phyloP scores from a whole-genome alignment of 495 filamentous ascomycete species.

The Neurospora africana region DNA sequence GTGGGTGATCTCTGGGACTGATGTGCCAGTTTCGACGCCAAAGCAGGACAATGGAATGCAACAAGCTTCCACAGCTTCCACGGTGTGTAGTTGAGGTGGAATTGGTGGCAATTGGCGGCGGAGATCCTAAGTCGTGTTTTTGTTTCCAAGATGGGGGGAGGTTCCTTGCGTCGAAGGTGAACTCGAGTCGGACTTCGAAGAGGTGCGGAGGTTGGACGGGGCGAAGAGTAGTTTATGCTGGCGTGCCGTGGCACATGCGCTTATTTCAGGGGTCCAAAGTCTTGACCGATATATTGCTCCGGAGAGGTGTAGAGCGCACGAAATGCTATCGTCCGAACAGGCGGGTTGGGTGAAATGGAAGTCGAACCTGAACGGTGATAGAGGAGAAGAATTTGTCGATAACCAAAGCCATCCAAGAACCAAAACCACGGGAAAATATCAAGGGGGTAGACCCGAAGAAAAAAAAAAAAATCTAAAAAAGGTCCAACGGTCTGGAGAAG shows the following conservation, averaged over 20 bases:
- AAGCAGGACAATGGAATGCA: background rate
- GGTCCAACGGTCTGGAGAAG: background rate
- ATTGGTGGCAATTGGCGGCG: background rate
- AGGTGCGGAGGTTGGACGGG: background rate
- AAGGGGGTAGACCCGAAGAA: background rate
- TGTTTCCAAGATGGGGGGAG: background rate
- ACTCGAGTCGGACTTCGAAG: background rate
- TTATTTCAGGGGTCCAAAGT: background rate
- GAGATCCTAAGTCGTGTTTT: background rate
- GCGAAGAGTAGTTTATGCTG: background rate
- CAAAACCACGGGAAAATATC: background rate
- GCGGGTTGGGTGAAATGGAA: slow-evolving; percentile 1
- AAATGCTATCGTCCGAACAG: background rate
- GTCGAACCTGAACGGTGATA: background rate
- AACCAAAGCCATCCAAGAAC: background rate
- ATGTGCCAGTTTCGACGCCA: background rate
- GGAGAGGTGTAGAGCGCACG: background rate
- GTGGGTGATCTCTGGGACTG: background rate
- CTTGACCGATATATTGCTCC: background rate
- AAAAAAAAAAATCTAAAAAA: background rate
- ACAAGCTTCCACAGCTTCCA: background rate
- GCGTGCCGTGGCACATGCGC: background rate
- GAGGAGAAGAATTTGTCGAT: background rate
- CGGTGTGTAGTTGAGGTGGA: background rate
- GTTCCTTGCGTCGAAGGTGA: background rate